phyloP scores from a whole-genome alignment of 371 early-diverging fungal species.

The Actinomortierella wolfii region DNA sequence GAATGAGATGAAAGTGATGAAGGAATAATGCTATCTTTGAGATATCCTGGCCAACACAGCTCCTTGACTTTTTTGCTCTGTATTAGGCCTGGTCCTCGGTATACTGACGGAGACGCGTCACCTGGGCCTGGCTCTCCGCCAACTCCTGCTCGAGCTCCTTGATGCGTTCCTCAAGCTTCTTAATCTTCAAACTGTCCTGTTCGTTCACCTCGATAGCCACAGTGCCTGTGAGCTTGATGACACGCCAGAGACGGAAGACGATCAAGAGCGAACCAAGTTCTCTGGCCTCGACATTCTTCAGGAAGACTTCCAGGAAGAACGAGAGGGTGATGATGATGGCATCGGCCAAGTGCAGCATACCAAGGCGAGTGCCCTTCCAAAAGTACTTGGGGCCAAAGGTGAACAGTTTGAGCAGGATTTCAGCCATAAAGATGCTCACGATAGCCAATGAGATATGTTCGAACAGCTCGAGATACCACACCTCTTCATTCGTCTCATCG shows the following conservation, averaged over 20 bases:
- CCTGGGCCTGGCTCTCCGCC: constrained; percentile 23
- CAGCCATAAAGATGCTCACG: constrained; percentile 35
- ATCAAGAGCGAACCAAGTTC: constrained; percentile 36
- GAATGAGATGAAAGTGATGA: too few species aligned
- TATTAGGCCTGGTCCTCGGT: constrained; percentile 24
- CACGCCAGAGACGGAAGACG: constrained; percentile 45
- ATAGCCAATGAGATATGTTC: constrained; percentile 35
- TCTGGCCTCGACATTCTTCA: constrained; percentile 23
- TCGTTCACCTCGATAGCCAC: constrained; percentile 40
- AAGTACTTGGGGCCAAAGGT: constrained; percentile 34
- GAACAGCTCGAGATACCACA: constrained; percentile 24
- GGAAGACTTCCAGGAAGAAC: constrained; percentile 35
- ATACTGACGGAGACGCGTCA: constrained; percentile 25
- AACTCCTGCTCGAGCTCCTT: constrained; percentile 17
- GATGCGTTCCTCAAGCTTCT: constrained; percentile 9
- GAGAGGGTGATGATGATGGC: constrained; percentile 40
- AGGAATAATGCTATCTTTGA: too few species aligned
- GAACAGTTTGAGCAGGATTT: constrained; percentile 37
- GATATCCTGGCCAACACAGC: too few species aligned
- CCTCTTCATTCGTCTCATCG: constrained; percentile 24
- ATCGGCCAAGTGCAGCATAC: constrained; percentile 32
- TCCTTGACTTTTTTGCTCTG: too few species aligned
- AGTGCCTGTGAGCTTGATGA: constrained; percentile 34
- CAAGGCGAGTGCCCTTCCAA: constrained; percentile 24
- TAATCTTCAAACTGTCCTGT: constrained; percentile 11